A percentile compares a stretch with the other conserved stretches of the same genome.
Conservation (phyloP, 805 yeast genomes). For the Wickerhamia fluorescens region DNA sequence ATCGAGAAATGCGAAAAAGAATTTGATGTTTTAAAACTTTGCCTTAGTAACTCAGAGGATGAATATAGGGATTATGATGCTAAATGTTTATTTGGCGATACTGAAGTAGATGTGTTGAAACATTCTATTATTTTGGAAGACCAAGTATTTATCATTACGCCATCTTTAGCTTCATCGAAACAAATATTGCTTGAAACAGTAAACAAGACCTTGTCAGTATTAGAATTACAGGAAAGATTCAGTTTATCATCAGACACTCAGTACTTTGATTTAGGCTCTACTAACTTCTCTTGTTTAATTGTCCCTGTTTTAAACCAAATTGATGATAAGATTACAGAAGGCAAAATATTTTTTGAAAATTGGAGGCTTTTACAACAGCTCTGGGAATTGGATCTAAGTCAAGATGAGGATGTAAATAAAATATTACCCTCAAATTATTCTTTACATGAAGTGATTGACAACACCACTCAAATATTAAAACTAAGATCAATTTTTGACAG, state of each 20-base stretch:
- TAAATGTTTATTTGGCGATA: neutral
- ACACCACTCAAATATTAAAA: constrained; percentile 36
- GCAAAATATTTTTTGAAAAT: constrained; percentile 30
- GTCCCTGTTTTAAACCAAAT: constrained; percentile 12
- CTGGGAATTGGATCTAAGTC: constrained; percentile 45
- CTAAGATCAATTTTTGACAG: constrained; percentile 46
- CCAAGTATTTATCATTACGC: constrained; percentile 29
- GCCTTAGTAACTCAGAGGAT: too few relatives aligned
- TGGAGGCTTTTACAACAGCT: constrained; percentile 55
- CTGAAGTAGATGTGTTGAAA: neutral
- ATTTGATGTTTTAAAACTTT: too few relatives aligned
- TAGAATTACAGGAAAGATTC: constrained; percentile 13
- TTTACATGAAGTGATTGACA: constrained; percentile 41
- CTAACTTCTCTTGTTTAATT: neutral
- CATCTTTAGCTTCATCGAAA: constrained; percentile 35
- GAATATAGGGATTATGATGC: too few relatives aligned
- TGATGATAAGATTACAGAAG: constrained; percentile 22
- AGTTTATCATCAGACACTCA: constrained; percentile 1
- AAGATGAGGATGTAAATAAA: constrained; percentile 29
- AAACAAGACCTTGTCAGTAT: constrained; percentile 10
- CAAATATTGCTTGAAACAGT: constrained; percentile 15
- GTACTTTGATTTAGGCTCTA: neutral
- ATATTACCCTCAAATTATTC: constrained; percentile 12
- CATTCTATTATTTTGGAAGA: constrained; percentile 35
- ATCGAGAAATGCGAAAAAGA: constrained; percentile 13